These are phyloP conservation scores for Leccinum truebloodii DNA, from an alignment of 768 basidiomycete species.

Conservation along the genomic window DNA sequence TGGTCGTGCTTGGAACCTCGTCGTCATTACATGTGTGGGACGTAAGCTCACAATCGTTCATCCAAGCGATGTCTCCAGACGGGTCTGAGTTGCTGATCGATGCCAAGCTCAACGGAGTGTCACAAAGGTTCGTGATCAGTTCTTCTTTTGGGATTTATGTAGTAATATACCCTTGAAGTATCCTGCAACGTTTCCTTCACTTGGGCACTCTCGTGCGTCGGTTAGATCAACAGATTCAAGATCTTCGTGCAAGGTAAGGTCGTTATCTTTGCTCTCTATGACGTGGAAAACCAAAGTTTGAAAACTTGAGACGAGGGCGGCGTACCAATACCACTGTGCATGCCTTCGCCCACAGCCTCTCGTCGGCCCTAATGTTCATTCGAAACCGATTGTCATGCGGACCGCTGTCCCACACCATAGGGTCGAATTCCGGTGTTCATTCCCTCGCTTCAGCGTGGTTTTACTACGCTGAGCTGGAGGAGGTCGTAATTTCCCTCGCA, in stretches of 20 bases:
- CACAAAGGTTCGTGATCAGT: slow-evolving; percentile 48
- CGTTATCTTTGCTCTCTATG: not conserved
- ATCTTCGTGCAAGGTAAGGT: slow-evolving; percentile 51
- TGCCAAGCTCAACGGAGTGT: slow-evolving; percentile 57
- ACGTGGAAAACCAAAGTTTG: slow-evolving; percentile 8
- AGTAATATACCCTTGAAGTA: slow-evolving; percentile 37
- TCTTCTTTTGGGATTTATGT: not conserved
- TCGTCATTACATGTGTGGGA: slow-evolving; percentile 72
- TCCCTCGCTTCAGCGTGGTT: slow-evolving; percentile 48
- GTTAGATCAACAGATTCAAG: slow-evolving; percentile 53
- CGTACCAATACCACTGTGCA: slow-evolving; percentile 55
- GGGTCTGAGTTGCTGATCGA: slow-evolving; percentile 47
- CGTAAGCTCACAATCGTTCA: slow-evolving; percentile 52
- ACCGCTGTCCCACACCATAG: slow-evolving; percentile 36
- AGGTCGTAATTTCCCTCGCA: slow-evolving; percentile 52
- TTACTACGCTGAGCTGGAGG: slow-evolving; percentile 51
- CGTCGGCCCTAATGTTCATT: slow-evolving; percentile 52
- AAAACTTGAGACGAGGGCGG: slow-evolving; percentile 39
- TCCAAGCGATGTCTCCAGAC: slow-evolving; percentile 40
- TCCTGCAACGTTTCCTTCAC: slow-evolving; percentile 60
- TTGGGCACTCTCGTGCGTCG: slow-evolving; percentile 71
- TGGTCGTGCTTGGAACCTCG: slow-evolving; percentile 64
- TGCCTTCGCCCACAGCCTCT: slow-evolving; percentile 66
- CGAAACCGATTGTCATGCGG: slow-evolving; percentile 45
- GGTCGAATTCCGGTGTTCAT: slow-evolving; percentile 12